Base-by-base conservation (phyloP, 1,284 basidiomycete genomes). In the Sutorius eximius region DNA sequence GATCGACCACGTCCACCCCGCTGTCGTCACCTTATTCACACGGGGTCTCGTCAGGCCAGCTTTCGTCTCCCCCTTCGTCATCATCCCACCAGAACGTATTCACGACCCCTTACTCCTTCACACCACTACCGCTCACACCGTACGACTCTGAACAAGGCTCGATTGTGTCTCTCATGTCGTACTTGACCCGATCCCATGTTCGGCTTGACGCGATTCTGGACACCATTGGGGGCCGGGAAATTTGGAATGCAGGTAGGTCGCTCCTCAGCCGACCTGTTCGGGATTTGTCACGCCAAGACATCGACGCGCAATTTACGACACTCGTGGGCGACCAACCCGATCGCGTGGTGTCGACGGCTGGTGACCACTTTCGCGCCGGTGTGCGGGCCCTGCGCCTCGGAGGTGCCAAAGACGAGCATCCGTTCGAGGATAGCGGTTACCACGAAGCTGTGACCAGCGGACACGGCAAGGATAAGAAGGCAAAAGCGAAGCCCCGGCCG, bases 191-290 rank as follows among this genome's bases (percentile, higher is more conserved):
- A 55, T 75, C 78, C 49, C 62, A 58, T 32, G 58, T 72, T 33
- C 62, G 64, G 18, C 89, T 92, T 67, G 89, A 94, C 67, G 85
- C 85, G 29, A 80, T 95, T 3, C 70, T 95, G 52, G 93, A 95
- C 69, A 89, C 88, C 1, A 73, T 90, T 20, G 93, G 93, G 10
- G 91, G 92, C 13, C 79, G 81, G 58, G 81, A 79, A 27, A 77
- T 93, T 24, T 89, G 90, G 80, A 86, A 89, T 59, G 86, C 85
- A 2, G 81, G 85, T 2, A 82, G 83, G 61, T 70, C 76, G 57
- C 76, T 93, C 24, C 73, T 95, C 55, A 72, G 71, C 30, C 62
- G 56, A 41, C 73, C 72, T 63, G 55, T 72, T 65, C 60, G 73
- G 71, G 61, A 68, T 24, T 43, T 47, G 11, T 55, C 55, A 18